phyloP scores from a whole-genome alignment of 306 rosid genomes.

The Fagus crenata region DNA sequence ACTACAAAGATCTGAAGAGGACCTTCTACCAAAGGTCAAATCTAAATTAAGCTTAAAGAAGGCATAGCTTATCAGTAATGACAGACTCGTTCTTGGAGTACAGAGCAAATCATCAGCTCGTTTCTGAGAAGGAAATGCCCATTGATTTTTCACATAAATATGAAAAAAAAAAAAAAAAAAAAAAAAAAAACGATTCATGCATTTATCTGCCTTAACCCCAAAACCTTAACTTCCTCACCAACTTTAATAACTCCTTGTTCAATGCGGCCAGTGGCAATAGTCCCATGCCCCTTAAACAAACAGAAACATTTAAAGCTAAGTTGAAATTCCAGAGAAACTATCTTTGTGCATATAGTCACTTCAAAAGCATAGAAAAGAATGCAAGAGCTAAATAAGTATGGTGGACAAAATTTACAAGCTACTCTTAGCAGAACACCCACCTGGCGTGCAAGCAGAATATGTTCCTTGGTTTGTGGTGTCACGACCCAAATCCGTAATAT shows the following conservation, averaged over 20 bases:
- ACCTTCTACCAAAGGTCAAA: conserved; percentile 1
- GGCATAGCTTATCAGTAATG: background rate
- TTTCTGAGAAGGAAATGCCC: conserved; percentile 19
- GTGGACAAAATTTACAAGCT: conserved; percentile 26
- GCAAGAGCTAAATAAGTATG: background rate
- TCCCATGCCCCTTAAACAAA: conserved; percentile 86
- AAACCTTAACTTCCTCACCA: conserved; percentile 92
- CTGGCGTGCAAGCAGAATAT: conserved; percentile 95
- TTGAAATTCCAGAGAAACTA: conserved; percentile 5
- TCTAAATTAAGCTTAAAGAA: conserved; percentile 15
- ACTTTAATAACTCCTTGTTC: conserved; percentile 90
- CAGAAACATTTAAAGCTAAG: conserved; percentile 20
- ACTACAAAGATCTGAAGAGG: conserved; percentile 4
- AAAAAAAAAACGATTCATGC: background rate
- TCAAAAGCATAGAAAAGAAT: conserved; percentile 13
- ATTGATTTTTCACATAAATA: conserved; percentile 1
- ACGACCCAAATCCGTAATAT: too few species aligned
- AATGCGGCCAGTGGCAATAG: conserved; percentile 95
- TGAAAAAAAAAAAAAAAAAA: conserved; percentile 14
- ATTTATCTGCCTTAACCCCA: conserved; percentile 85
- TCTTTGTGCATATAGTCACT: background rate
- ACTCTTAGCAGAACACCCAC: conserved; percentile 43
- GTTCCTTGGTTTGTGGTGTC: conserved; percentile 76
- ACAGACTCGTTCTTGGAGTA: conserved; percentile 6
- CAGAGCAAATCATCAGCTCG: conserved; percentile 12